phyloP scores from a whole-genome alignment of 2,329 filamentous ascomycete species.

The Neurospora crassa region DNA sequence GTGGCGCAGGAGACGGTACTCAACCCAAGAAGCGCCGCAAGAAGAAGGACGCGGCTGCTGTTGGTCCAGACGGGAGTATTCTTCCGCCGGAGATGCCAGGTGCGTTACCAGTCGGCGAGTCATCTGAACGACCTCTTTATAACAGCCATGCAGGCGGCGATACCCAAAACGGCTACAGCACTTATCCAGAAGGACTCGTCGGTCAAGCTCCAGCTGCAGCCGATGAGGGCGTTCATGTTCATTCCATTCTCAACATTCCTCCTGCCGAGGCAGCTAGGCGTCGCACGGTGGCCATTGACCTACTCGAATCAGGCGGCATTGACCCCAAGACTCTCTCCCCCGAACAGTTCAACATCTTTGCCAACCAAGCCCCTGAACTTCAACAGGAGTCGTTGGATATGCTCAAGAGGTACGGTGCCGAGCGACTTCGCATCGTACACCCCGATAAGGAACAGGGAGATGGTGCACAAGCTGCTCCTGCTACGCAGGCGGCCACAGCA shows the following conservation, averaged over 20 bases:
- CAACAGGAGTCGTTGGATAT: constrained; percentile 46
- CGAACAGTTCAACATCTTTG: constrained; percentile 50
- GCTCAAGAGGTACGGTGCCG: constrained; percentile 48
- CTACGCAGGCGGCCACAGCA: constrained; percentile 6
- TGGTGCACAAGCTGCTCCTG: constrained; percentile 19
- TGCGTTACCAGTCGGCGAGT: constrained; percentile 14
- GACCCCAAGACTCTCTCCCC: constrained; percentile 40
- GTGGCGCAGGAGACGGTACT: constrained; percentile 10
- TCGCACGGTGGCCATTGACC: constrained; percentile 35
- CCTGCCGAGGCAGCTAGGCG: constrained; percentile 41
- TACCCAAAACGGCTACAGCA: constrained; percentile 5
- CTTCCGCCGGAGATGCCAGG: constrained; percentile 17
- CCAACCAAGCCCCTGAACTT: constrained; percentile 47
- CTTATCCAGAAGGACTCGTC: constrained; percentile 14
- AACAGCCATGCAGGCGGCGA: constrained; percentile 6
- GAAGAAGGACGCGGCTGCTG: constrained; percentile 17
- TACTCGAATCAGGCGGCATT: constrained; percentile 38
- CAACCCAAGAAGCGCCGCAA: constrained; percentile 20
- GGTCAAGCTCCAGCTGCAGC: constrained; percentile 11
- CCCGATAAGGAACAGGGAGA: constrained; percentile 29
- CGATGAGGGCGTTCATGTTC: constrained; percentile 10
- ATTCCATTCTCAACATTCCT: constrained; percentile 30
- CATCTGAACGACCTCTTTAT: constrained; percentile 11
- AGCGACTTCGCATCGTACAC: constrained; percentile 47
- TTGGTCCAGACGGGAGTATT: constrained; percentile 5